Conservation (phyloP, 306 rosid genomes). For the Potentilla sterilis region DNA sequence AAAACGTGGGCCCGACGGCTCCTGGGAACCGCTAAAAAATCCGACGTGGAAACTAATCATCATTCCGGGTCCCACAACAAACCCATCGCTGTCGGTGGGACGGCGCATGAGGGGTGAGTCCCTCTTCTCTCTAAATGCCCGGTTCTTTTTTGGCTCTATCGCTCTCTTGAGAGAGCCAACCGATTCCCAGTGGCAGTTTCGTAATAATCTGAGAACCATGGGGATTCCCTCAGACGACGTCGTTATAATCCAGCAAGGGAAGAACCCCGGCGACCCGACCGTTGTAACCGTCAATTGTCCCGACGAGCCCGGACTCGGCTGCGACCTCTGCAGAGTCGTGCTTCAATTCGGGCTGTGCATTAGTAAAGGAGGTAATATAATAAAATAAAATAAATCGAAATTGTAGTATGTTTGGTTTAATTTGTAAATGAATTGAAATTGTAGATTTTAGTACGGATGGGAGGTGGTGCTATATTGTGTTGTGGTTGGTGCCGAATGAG, state of each 20-base stretch:
- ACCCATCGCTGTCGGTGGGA: background rate
- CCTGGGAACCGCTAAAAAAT: background rate
- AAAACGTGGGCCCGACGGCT: too few relatives aligned
- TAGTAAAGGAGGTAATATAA: slow-evolving; percentile 52
- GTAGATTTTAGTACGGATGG: slow-evolving; percentile 84
- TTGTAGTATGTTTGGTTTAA: background rate
- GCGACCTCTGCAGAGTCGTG: slow-evolving; percentile 67
- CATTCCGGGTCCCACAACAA: background rate
- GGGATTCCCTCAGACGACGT: slow-evolving; percentile 66
- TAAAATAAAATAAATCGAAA: too few relatives aligned
- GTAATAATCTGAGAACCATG: slow-evolving; percentile 27
- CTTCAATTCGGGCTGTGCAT: slow-evolving; percentile 71
- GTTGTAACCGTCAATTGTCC: slow-evolving; percentile 79
- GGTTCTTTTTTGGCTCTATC: background rate
- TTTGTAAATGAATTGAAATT: background rate
- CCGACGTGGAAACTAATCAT: background rate
- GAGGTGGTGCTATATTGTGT: slow-evolving; percentile 77
- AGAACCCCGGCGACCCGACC: slow-evolving; percentile 39
- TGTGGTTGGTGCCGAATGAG: slow-evolving; percentile 65
- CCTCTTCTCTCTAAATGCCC: background rate
- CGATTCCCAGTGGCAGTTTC: slow-evolving; percentile 4
- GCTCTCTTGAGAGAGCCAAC: background rate
- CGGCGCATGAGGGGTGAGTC: too few relatives aligned
- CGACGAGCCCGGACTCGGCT: slow-evolving; percentile 79
- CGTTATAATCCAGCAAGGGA: slow-evolving; percentile 52